Evolutionary conservation across 176 grass and related monocot species (phyloP), one percentile per base, ranked within the genome.

Genomic region (Eleusine coracana): DNA sequence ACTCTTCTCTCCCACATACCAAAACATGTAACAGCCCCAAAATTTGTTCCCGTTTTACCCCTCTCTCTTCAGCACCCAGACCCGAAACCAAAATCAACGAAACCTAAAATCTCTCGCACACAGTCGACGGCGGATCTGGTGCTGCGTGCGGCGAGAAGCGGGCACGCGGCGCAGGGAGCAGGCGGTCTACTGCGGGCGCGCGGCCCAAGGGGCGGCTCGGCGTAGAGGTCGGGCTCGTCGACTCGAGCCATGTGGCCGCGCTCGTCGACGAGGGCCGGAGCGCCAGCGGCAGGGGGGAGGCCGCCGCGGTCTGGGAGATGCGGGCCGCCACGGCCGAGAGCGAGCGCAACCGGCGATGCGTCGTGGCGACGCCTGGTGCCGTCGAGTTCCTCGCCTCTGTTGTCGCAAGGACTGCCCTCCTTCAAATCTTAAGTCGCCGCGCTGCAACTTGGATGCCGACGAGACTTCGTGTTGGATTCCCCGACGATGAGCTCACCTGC

Each of bases 271-370:
- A 96, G 11, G 92, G 69, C 0, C 70, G 51, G 3, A 71, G 34
- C 2, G 83, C 21, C 50, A 42, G 0, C 48, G 72, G 8, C 4
- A 7, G 3, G 58, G 59, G 71, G 25, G 62, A 80, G 18, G 52
- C 74, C 1, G 61, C 66, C 37, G 62, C 91, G 12, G 80, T 99
- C 15, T 37, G 80, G 62, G 90, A 87, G 83, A 88, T 99, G 63
- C 83, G 73, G 21, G 51, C 70, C 56, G 49, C 85, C 75, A 84
- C 85, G 59, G 79, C 63, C 10, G 87, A 96, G 85, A 91, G 91
- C 79, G 93, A 96, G 7, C 89, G 87, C 11, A 96, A 81, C 83
- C 70, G 68, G 58, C 79, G 87, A 4, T 86, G 87, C 64, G 81
- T 90, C 54, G 83, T 86, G 79, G 89, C 59, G 56, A 79, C 79